Base-by-base conservation (phyloP, 306 rosid genomes). In the Rosa persica region DNA sequence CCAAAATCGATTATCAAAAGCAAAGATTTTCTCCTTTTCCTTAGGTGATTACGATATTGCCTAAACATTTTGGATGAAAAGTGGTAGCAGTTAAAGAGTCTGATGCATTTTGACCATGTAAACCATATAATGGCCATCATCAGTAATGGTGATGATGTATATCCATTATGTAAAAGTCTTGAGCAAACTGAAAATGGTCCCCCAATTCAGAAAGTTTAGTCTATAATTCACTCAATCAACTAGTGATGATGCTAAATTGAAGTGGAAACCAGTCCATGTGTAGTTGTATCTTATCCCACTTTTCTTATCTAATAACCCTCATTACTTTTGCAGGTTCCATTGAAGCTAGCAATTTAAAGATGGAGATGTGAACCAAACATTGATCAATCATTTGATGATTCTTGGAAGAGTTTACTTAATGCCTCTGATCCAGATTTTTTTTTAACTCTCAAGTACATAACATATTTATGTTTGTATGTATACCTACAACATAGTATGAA, bases 301-400 rank as follows among this genome's bases (percentile, higher is more conserved):
- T 34, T 6, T 66, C 70, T 19, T 38, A 17, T 17, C 46, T 48
- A 49, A 49, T 5, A 48, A 5, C 39, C 25, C 16, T 30, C 47
- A 72, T 51, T 1, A 34, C 25, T 67, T 81, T 75, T 73, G 80
- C 89, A 92, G 97, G 92, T 69, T 70, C 89, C 47, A 68, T 83
- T 78, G 93, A 90, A 82, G 89, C 79, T 55, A 81, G 88, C 83
- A 90, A 87, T 82, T 73, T 83, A 77, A 92, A 92, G 92, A 92
- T 86, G 97, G 93, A 90, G 90, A 89, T 89, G 88, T 89, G 86
- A 85, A 84, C 39, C 36, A 36, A 80, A 81, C 36, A 66, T 40
- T 39, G 27, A 77, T 83, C 74, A 60, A 30, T 60, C 64, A 60
- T 73, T 74, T 40, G 79, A 73, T 73, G 64, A 81, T 83, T 89